Evolutionary conservation across 768 basidiomycete species (phyloP).

Genomic region (Coprinopsis strossmayeri): DNA sequence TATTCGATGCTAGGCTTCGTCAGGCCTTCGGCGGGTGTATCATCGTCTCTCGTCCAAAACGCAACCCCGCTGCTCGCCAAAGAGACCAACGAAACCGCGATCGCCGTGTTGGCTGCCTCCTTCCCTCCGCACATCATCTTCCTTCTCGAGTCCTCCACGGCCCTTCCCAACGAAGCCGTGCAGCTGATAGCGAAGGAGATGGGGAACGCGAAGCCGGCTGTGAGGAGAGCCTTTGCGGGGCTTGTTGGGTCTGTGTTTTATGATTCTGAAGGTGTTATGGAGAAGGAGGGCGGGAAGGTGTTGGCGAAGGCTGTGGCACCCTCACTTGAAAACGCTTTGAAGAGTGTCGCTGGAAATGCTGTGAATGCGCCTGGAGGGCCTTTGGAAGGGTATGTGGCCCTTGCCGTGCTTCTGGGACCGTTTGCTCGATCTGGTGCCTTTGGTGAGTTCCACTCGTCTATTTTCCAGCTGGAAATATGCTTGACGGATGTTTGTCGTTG

Average conservation of each 20-base stretch:
- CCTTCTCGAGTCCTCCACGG: conserved; percentile 36
- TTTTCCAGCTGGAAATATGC: no score
- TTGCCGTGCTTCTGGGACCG: conserved; percentile 62
- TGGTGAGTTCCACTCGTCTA: conserved; percentile 44
- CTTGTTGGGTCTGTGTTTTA: conserved; percentile 53
- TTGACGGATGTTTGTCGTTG: no score
- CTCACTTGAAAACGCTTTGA: conserved; percentile 65
- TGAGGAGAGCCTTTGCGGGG: conserved; percentile 55
- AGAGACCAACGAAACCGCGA: conserved; percentile 71
- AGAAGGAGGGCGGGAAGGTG: conserved; percentile 34
- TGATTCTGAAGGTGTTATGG: conserved; percentile 36
- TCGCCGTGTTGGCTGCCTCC: conserved; percentile 44
- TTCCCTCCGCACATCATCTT: conserved; percentile 55
- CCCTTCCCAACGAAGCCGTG: conserved; percentile 36
- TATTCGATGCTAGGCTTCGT: conserved; percentile 70
- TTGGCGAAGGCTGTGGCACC: conserved; percentile 53
- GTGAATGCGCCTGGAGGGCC: conserved; percentile 56
- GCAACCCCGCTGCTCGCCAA: conserved; percentile 46
- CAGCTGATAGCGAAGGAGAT: conserved; percentile 66
- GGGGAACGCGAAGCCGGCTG: conserved; percentile 52
- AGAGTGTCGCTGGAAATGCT: conserved; percentile 55
- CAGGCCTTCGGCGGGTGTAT: conserved; percentile 34
- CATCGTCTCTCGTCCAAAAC: conserved; percentile 39
- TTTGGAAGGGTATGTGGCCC: conserved; percentile 80
- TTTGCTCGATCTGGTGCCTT: conserved; percentile 43